Conservation (phyloP, 2,329 filamentous ascomycete species). For the Stagonosporopsis tanaceti region DNA sequence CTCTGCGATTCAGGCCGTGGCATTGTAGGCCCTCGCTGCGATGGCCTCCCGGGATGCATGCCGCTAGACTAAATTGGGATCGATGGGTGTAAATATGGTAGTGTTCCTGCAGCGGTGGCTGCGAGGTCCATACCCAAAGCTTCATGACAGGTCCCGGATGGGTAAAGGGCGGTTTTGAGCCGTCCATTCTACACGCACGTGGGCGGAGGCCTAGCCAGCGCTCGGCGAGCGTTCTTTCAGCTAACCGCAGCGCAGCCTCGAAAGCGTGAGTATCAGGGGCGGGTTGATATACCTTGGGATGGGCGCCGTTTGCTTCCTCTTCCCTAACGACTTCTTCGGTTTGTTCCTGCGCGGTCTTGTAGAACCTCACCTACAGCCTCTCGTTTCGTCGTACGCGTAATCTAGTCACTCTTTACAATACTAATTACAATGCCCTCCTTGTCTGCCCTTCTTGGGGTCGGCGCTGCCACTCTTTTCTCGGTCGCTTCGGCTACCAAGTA, state of each 20-base stretch:
- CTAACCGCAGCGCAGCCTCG: constrained; percentile 16
- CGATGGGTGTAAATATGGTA: not conserved
- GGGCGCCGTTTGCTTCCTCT: constrained; percentile 5
- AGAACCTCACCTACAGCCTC: constrained; percentile 34
- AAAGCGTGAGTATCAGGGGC: constrained; percentile 10
- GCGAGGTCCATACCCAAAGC: constrained; percentile 4
- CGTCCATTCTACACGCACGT: constrained; percentile 1
- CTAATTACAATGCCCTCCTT: constrained; percentile 37
- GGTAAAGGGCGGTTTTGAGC: constrained; percentile 5
- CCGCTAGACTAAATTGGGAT: constrained; percentile 14
- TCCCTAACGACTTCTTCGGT: constrained; percentile 33
- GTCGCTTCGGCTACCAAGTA: constrained; percentile 33
- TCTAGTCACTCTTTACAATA: constrained; percentile 34
- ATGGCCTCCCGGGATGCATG: constrained; percentile 1
- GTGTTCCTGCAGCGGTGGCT: constrained; percentile 28
- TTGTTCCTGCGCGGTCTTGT: constrained; percentile 33
- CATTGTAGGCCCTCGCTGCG: not conserved
- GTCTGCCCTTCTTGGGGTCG: constrained; percentile 37
- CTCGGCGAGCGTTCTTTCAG: constrained; percentile 1
- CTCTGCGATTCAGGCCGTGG: constrained; percentile 14
- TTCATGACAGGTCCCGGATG: not conserved
- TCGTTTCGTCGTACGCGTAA: constrained; percentile 29
- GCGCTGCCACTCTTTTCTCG: constrained; percentile 33
- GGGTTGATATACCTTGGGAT: constrained; percentile 20
- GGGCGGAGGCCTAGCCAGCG: constrained; percentile 9